Evolutionary conservation across 495 filamentous ascomycete genomes (phyloP), one percentile per base, ranked within the genome.

Genomic region (Usnea hakonensis): DNA sequence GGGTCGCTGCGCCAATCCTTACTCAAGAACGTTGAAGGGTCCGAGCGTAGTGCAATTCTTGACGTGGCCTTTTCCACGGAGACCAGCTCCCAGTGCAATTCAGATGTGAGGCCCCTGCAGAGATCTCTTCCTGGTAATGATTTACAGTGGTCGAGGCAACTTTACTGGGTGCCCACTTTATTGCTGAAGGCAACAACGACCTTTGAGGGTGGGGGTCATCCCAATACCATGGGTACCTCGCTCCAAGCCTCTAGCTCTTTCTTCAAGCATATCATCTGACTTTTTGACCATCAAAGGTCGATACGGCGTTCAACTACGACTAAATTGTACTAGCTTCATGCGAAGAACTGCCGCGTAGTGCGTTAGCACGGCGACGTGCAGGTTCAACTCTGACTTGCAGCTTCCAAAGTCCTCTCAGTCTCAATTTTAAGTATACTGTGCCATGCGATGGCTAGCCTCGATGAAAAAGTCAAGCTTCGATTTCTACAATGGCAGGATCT

Each of bases 401-500:
- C 21, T 48, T 48, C 5, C n/a, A 26, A n/a, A 48, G 21, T 21
- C 21, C 23, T 28, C 44, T 48, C 23, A 21, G 23, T 26, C 5
- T 28, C 44, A 13, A 14, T 28, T 10, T 11, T 3, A 48, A 48
- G 9, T 14, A 28, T 28, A 5, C 21, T 3, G 21, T 28, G n/a
- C 10, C n/a, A 9, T 26, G 35, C 56, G 11, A 58, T 58, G 56
- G 56, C 40, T 26, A 32, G 37, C 38, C 14, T n/a, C 16, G 37
- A 58, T 26, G 40, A 58, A 58, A 40, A 30, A 14, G 43, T 40
- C 3, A 21, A 35, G 38, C 38, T 58, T 30, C 40, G 40, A 16
- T 58, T 43, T 9, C n/a, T 58, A 13, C 56, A 58, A 35, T 63
- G 54, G 61, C 52, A 63, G 33, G 55, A 44, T 14, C 16, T 58